Percentiles rank a stretch among this genome's conserved stretches.
These are phyloP conservation scores for Cubamyces sp. DNA, from an alignment of 768 basidiomycete genomes.

Conservation along the genomic window DNA sequence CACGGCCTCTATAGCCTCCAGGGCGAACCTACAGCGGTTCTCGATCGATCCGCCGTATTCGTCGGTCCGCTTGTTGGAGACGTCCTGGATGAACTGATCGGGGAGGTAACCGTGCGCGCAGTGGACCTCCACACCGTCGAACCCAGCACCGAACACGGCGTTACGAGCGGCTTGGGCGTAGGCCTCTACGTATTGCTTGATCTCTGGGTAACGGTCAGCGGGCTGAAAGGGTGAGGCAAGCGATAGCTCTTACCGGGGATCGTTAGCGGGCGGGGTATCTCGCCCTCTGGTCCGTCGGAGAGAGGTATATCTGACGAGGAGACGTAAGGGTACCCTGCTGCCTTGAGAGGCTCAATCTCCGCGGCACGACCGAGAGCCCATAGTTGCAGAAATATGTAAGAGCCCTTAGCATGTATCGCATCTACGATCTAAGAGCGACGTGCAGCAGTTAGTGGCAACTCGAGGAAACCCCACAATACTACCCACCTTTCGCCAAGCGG, in stretches of 20 bases:
- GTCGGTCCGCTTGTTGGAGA: conserved; percentile 48
- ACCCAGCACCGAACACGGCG: conserved; percentile 36
- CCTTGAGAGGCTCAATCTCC: conserved; percentile 35
- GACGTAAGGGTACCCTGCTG: conserved; percentile 29
- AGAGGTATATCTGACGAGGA: conserved; percentile 31
- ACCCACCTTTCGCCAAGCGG: conserved; percentile 47
- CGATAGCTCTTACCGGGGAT: conserved; percentile 10
- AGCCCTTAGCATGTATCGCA: conserved; percentile 56
- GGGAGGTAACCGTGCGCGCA: conserved; percentile 38
- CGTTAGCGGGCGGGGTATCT: conserved; percentile 31
- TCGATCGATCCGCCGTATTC: conserved; percentile 54
- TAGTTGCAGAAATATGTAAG: conserved; percentile 56
- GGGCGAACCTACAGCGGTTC: conserved; percentile 49
- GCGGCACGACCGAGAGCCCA: conserved; percentile 57
- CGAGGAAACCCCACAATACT: no score
- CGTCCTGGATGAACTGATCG: conserved; percentile 47
- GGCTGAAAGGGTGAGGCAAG: neutral
- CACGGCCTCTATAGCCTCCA: conserved; percentile 48
- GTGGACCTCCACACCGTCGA: conserved; percentile 37
- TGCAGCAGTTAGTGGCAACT: neutral
- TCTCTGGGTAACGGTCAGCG: conserved; percentile 9
- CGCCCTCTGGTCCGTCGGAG: neutral
- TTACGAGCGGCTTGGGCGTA: conserved; percentile 28
- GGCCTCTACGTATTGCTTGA: conserved; percentile 42
- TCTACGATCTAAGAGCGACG: conserved; percentile 48